Evolutionary conservation across 345 rosid species (phyloP).

Genomic region (Aethionema arabicum): DNA sequence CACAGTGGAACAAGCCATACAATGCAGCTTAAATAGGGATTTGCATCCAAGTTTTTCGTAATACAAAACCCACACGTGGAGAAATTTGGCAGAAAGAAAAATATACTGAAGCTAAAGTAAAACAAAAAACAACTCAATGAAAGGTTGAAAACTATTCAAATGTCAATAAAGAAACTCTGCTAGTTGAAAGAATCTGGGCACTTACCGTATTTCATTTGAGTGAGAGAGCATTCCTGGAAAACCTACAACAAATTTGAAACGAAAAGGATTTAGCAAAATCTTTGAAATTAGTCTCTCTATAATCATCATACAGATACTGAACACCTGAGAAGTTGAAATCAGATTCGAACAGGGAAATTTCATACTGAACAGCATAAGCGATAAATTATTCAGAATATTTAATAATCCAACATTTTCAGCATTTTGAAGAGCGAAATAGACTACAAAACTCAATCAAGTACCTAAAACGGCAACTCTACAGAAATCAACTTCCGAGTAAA

Average conservation of each 20-base stretch:
- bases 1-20: neutral
- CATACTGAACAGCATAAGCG: neutral
- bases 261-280: neutral
- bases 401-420: neutral
- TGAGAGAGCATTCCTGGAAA: constrained; percentile 15
- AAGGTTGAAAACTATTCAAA: no score
- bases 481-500: neutral
- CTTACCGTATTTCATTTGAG: constrained; percentile 31
- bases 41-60: neutral
- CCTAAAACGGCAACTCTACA: neutral
- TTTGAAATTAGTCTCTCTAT: neutral
- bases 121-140: neutral
- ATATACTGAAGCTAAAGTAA: neutral
- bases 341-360: constrained; percentile 8
- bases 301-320: constrained; percentile 10
- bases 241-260: constrained; percentile 30
- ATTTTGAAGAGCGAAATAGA: neutral
- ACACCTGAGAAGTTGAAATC: neutral
- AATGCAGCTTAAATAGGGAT: constrained; percentile 3
- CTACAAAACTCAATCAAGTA: neutral
- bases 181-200: neutral
- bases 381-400: neutral
- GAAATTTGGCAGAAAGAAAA: neutral
- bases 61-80: neutral
- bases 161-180: neutral